Base-by-base conservation (phyloP, 2,329 filamentous ascomycete species). In the Blastomyces emzantsi region DNA sequence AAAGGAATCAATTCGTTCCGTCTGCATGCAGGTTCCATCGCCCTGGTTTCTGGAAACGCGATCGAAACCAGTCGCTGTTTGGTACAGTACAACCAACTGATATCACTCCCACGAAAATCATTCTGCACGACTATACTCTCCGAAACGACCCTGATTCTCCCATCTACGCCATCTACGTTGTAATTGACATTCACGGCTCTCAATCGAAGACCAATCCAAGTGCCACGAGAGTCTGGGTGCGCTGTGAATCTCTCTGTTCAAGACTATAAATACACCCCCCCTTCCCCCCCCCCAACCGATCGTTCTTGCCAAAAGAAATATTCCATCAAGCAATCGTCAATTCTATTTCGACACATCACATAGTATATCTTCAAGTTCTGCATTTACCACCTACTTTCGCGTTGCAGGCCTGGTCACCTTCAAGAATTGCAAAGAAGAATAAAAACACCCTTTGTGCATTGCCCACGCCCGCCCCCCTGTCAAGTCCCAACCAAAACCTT, bases 401-500 rank as follows among this genome's bases (percentile, higher is more conserved):
- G 19, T 9, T 43, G 6, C 15, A 43, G 41, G 17, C 15, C 17
- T 17, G 41, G 13, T 43, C 17, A 19, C 41, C 39, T 17, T 41
- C 17, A 43, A 43, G 41, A 19, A 43, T 19, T 52, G 28, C 49
- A 30, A 30, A 22, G n/a, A 3, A 22, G n/a, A n/a, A 49, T 9
- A 47, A n/a, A 55, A 36, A 28, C 52, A 36, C 19, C 3, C 28
- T 17, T 36, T 36, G 52, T 19, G 52, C 52, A 55, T 19, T 22
- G 52, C 11, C 30, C 22, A 19, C n/a, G 5, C 28, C 11, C 33
- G 9, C 33, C 33, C 52, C 36, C 55, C 15, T 59, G 56, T 59
- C 39, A 2, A 30, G 39, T 59, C 15, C 13, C 56, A 59, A 59
- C 56, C 56, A 59, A 30, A 39, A 19, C 36, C n/a, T 59, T 59